Conservation (phyloP, 2,329 filamentous ascomycete species). For the Malbranchea cinnamomea region DNA sequence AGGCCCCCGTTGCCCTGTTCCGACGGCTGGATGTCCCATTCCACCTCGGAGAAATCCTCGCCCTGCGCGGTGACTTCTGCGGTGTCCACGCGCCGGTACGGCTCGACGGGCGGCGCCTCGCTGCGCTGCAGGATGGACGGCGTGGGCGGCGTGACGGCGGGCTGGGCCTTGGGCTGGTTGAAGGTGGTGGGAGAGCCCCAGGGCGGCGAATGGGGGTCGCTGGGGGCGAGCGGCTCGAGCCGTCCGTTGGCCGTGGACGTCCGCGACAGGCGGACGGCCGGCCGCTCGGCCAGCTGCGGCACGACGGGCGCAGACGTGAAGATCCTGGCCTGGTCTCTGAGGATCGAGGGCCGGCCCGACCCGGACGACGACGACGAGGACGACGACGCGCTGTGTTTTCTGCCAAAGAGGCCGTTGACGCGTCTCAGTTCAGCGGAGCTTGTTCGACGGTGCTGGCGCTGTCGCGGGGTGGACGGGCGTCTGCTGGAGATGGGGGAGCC, state of each 20-base stretch:
- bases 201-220: slow-evolving; percentile 58
- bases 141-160: slow-evolving; percentile 59
- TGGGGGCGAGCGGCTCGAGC: slow-evolving; percentile 45
- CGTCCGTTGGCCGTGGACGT: slow-evolving; percentile 19
- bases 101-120: slow-evolving; percentile 6
- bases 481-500: slow-evolving; percentile 1
- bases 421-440: slow-evolving; percentile 11
- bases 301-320: slow-evolving; percentile 20
- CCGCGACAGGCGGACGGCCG: slow-evolving; percentile 12
- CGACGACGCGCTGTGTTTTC: slow-evolving; percentile 8
- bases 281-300: slow-evolving; percentile 10
- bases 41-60: slow-evolving; percentile 52
- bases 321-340: slow-evolving; percentile 16
- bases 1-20: slow-evolving; percentile 89
- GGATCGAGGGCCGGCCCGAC: slow-evolving; percentile 2
- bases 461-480: slow-evolving; percentile 6
- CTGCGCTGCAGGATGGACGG: slow-evolving; percentile 58
- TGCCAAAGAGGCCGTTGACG: slow-evolving; percentile 22
- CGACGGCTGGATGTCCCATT: slow-evolving; percentile 70
- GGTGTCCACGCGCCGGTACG: slow-evolving; percentile 7
- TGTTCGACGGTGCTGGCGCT: slow-evolving; percentile 5
- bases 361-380: neutral
- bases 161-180: slow-evolving; percentile 65
- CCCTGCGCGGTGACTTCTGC: slow-evolving; percentile 7
- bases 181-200: slow-evolving; percentile 54